Percentiles rank a stretch among this genome's conserved stretches.
phyloP scores from a whole-genome alignment of 75 land plant species.

The Selaginella moellendorffii region DNA sequence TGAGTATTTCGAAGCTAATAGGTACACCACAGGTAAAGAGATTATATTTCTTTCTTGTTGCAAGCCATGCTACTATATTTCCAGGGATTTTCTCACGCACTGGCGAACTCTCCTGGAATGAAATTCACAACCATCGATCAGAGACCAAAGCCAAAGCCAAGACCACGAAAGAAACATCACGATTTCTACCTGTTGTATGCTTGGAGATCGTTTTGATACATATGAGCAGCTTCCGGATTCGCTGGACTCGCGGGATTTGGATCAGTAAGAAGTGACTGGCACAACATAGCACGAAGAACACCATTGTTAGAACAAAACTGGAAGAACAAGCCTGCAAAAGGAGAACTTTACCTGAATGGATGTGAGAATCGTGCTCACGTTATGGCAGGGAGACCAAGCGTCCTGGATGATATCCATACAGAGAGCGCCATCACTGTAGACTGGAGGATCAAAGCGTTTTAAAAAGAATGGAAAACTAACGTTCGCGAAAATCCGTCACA shows the following conservation, averaged over 20 bases:
- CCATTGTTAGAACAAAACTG: neutral
- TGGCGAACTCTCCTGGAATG: conserved; percentile 16
- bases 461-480: neutral
- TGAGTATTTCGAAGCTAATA: too few species aligned
- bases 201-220: conserved; percentile 35
- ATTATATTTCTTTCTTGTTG: too few species aligned
- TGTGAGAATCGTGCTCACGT: conserved; percentile 42
- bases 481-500: neutral
- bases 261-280: conserved; percentile 50
- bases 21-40: too few species aligned
- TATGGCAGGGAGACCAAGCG: conserved; percentile 64
- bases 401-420: conserved; percentile 65
- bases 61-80: too few species aligned
- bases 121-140: neutral
- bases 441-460: conserved; percentile 12
- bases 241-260: conserved; percentile 61
- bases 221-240: conserved; percentile 49
- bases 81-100: conserved; percentile 15
- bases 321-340: neutral
- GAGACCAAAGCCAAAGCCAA: neutral
- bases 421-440: conserved; percentile 49
- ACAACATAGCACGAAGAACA: too few species aligned
- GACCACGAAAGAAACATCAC: neutral
- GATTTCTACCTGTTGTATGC: conserved; percentile 47
- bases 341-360: conserved; percentile 32